A percentile compares a stretch with the other conserved stretches of the same genome.
phyloP scores from a whole-genome alignment of 805 yeast genomes.

The Starmerella apis region DNA sequence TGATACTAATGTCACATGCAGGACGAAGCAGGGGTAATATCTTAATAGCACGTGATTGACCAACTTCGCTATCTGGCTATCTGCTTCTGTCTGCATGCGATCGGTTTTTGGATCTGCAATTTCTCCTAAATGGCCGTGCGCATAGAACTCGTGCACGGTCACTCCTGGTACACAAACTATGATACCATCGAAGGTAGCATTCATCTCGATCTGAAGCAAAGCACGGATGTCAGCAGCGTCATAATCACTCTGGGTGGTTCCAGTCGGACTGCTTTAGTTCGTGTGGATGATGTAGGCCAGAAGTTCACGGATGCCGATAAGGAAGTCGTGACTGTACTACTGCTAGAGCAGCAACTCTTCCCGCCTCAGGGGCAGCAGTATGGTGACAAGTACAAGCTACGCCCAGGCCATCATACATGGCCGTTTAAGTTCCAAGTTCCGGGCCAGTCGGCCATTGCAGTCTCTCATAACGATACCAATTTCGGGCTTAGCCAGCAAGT shows the following conservation, averaged over 20 bases:
- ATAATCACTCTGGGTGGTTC: slow-evolving; percentile 52
- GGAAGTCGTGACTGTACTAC: slow-evolving; percentile 28
- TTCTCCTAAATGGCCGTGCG: slow-evolving; percentile 5
- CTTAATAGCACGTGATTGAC: background rate
- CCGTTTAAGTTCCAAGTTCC: slow-evolving; percentile 32
- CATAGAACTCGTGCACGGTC: slow-evolving; percentile 14
- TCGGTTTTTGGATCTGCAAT: background rate
- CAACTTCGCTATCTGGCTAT: background rate
- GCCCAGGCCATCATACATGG: slow-evolving; percentile 31
- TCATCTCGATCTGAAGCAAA: slow-evolving; percentile 8
- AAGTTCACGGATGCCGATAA: slow-evolving; percentile 21
- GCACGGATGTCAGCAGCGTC: slow-evolving; percentile 28
- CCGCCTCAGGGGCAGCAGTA: slow-evolving; percentile 29
- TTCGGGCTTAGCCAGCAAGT: background rate
- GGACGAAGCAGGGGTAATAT: background rate
- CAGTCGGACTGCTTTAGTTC: slow-evolving; percentile 50
- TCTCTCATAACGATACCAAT: background rate
- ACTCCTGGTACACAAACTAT: slow-evolving; percentile 23
- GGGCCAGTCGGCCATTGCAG: background rate
- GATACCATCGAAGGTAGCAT: slow-evolving; percentile 18
- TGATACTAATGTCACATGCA: background rate
- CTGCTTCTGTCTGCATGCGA: background rate
- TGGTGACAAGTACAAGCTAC: slow-evolving; percentile 29
- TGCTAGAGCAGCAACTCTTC: slow-evolving; percentile 29
- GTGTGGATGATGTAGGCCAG: slow-evolving; percentile 24